Conservation (phyloP, 371 early-diverging fungal genomes). For the Lichtheimia ramosa region DNA sequence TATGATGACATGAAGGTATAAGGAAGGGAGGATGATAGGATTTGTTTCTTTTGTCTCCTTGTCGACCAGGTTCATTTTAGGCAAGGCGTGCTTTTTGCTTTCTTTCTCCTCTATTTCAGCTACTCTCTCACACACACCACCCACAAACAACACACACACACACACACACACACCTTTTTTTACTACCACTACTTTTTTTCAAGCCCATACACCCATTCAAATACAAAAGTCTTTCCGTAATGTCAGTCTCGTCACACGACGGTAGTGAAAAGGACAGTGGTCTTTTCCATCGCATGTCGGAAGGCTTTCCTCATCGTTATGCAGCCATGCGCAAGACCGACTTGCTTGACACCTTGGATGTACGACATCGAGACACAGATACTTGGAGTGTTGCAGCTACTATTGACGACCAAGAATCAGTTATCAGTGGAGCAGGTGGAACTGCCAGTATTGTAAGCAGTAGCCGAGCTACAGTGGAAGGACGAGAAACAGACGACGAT, state of each 20-base stretch:
- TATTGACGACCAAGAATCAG: slow-evolving; percentile 53
- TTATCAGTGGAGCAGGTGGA: slow-evolving; percentile 47
- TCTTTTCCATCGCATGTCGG: slow-evolving; percentile 31
- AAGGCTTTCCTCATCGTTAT: slow-evolving; percentile 32
- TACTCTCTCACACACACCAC: too few relatives aligned
- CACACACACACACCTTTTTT: not conserved
- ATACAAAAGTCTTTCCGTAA: slow-evolving; percentile 19
- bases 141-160: not conserved
- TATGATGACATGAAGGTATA: too few relatives aligned
- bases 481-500: slow-evolving; percentile 20
- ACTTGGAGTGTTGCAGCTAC: slow-evolving; percentile 57
- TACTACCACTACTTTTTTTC: not conserved
- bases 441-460: slow-evolving; percentile 28
- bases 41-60: too few relatives aligned
- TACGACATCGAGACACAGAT: slow-evolving; percentile 40
- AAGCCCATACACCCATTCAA: not conserved
- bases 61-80: too few relatives aligned
- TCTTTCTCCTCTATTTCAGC: too few relatives aligned
- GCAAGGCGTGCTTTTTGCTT: too few relatives aligned
- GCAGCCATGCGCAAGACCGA: slow-evolving; percentile 51
- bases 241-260: slow-evolving; percentile 50
- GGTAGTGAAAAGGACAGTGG: slow-evolving; percentile 44
- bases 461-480: slow-evolving; percentile 22
- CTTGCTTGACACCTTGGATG: slow-evolving; percentile 46
- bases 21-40: too few relatives aligned